phyloP scores from a whole-genome alignment of 169 alveolate genomes.

The Plasmodium inui region DNA sequence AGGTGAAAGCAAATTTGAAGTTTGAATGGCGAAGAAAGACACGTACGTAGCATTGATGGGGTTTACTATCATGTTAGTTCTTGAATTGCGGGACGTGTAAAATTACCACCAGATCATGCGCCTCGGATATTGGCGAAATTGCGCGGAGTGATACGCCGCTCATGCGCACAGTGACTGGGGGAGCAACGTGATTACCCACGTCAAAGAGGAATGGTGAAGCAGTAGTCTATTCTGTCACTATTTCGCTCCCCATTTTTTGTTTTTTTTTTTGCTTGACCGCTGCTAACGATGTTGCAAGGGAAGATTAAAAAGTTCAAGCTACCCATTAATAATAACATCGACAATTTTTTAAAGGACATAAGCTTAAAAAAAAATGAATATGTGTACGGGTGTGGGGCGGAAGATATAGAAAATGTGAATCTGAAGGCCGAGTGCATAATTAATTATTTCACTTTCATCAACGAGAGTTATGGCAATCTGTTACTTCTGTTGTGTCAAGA shows the following conservation, averaged over 20 bases:
- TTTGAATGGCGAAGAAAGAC: background rate
- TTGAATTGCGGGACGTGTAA: background rate
- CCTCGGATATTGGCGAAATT: background rate
- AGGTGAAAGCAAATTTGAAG: background rate
- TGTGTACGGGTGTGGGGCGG: slow-evolving; percentile 54
- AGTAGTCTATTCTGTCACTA: background rate
- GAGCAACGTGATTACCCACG: background rate
- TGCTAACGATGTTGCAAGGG: slow-evolving; percentile 55
- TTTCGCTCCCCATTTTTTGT: background rate
- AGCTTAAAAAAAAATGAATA: slow-evolving; percentile 54
- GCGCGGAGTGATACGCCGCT: background rate
- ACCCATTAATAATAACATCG: slow-evolving; percentile 46
- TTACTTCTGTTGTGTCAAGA: slow-evolving; percentile 55
- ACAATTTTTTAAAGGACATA: slow-evolving; percentile 62
- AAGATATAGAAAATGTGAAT: slow-evolving; percentile 43
- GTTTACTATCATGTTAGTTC: background rate
- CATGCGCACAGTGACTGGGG: background rate
- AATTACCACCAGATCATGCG: background rate
- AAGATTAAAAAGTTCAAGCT: slow-evolving; percentile 67
- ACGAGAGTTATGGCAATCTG: slow-evolving; percentile 69
- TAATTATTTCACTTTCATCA: slow-evolving; percentile 36
- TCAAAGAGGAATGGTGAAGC: background rate
- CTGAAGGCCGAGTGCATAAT: slow-evolving; percentile 24
- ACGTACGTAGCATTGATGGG: background rate
- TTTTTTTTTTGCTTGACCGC: background rate